Conservation (phyloP, 495 filamentous ascomycete genomes). For the Aspergillus incahuasiensis region DNA sequence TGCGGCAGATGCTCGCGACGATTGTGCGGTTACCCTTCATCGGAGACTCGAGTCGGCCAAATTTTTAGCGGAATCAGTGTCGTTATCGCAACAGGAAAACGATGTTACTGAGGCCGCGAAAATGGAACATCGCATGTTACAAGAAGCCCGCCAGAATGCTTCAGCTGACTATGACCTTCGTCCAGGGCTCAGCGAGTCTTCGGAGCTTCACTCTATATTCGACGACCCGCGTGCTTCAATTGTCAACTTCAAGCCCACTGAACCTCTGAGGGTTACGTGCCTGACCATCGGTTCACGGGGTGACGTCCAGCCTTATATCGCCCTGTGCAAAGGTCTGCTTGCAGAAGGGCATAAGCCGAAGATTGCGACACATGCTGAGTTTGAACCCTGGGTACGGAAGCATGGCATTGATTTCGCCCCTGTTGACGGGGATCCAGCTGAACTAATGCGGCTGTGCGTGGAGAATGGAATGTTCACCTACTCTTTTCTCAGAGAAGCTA, state of each 20-base stretch:
- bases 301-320: slow-evolving; percentile 97
- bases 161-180: slow-evolving; percentile 54
- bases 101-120: slow-evolving; percentile 72
- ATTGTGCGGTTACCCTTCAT: slow-evolving; percentile 78
- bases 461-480: slow-evolving; percentile 97
- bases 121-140: slow-evolving; percentile 74
- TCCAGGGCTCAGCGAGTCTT: slow-evolving; percentile 31
- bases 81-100: slow-evolving; percentile 64
- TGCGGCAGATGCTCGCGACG: slow-evolving; percentile 70
- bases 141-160: slow-evolving; percentile 67
- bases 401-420: slow-evolving; percentile 90
- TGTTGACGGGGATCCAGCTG: slow-evolving; percentile 86
- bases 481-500: slow-evolving; percentile 83
- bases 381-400: slow-evolving; percentile 78
- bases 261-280: slow-evolving; percentile 83
- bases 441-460: slow-evolving; percentile 93
- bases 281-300: slow-evolving; percentile 93
- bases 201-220: slow-evolving; percentile 65
- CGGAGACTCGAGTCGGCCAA: slow-evolving; percentile 68
- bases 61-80: slow-evolving; percentile 66
- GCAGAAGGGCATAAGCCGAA: slow-evolving; percentile 80
- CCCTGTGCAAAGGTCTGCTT: slow-evolving; percentile 84
- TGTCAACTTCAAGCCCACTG: slow-evolving; percentile 85
- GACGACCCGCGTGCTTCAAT: slow-evolving; percentile 91
- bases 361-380: slow-evolving; percentile 91